Conservation (phyloP, 2,329 filamentous ascomycete species). For the Exserohilum rostratum region DNA sequence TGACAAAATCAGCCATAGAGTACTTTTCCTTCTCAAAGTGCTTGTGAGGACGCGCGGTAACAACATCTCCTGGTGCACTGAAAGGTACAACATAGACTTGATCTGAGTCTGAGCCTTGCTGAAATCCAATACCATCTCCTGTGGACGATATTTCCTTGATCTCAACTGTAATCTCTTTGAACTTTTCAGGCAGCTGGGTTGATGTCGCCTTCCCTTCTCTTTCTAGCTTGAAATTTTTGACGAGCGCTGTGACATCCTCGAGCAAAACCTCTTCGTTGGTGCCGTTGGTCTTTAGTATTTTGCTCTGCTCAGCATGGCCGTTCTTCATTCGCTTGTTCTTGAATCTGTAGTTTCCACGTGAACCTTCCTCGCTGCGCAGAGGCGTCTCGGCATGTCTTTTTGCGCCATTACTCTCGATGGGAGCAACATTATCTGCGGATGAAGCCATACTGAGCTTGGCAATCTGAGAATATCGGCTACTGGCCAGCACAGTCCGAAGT, state of each 20-base stretch:
- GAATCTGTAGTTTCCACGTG: conserved; percentile 46
- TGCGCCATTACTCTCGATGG: conserved; percentile 41
- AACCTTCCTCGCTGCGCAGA: conserved; percentile 40
- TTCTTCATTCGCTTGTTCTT: conserved; percentile 58
- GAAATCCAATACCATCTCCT: conserved; percentile 83
- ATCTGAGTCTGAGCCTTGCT: conserved; percentile 64
- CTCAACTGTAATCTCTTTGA: conserved; percentile 80
- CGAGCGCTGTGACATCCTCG: conserved; percentile 52
- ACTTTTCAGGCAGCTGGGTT: conserved; percentile 64
- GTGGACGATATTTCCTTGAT: conserved; percentile 85
- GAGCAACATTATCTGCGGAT: conserved; percentile 37
- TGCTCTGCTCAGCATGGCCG: conserved; percentile 42
- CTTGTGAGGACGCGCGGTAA: conserved; percentile 77
- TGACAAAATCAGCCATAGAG: conserved; percentile 80
- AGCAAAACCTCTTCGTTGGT: conserved; percentile 58
- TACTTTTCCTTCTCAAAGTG: conserved; percentile 71
- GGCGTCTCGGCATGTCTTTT: conserved; percentile 44
- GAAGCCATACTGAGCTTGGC: conserved; percentile 42
- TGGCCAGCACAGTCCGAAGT: conserved; percentile 31
- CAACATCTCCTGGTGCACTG: conserved; percentile 80
- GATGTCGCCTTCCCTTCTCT: conserved; percentile 22
- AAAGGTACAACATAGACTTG: conserved; percentile 89
- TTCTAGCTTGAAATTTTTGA: conserved; percentile 45
- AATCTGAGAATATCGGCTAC: conserved; percentile 19
- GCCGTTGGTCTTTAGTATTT: conserved; percentile 50